A percentile compares a stretch with the other conserved stretches of the same genome.
Conservation (phyloP, 2,329 filamentous ascomycete species). For the Aspergillus costaricaensis region DNA sequence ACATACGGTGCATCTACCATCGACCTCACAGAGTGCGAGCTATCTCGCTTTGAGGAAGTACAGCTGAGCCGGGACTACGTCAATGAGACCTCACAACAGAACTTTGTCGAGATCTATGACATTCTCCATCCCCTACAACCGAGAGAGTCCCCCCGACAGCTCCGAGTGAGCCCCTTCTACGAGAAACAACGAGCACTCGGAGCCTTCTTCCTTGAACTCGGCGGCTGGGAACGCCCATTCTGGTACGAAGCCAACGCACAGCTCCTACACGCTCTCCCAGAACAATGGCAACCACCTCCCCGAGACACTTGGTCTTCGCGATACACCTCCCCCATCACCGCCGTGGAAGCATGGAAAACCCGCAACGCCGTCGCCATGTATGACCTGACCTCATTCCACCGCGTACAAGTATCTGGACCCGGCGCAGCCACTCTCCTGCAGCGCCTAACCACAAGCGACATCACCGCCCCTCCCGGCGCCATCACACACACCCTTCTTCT, state of each 20-base stretch:
- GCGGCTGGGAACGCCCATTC: constrained; percentile 64
- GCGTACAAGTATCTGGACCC: constrained; percentile 60
- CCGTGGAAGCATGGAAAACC: constrained; percentile 66
- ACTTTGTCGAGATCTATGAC: constrained; percentile 66
- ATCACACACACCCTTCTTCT: constrained; percentile 62
- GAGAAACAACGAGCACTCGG: constrained; percentile 54
- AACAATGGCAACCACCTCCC: constrained; percentile 56
- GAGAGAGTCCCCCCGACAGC: constrained; percentile 57
- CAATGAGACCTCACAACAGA: constrained; percentile 60
- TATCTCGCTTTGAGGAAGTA: constrained; percentile 63
- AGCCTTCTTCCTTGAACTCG: constrained; percentile 58
- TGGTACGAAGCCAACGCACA: constrained; percentile 62
- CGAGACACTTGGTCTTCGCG: constrained; percentile 61
- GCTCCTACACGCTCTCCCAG: constrained; percentile 55
- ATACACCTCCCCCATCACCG: constrained; percentile 61
- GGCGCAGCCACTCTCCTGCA: constrained; percentile 59
- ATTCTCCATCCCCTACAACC: constrained; percentile 64
- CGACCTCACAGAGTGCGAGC: constrained; percentile 61
- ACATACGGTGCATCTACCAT: constrained; percentile 58
- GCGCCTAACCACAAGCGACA: constrained; percentile 41
- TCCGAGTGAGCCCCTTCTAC: constrained; percentile 62
- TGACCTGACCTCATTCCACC: constrained; percentile 62
- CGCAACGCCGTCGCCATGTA: constrained; percentile 64
- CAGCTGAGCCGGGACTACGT: constrained; percentile 60
- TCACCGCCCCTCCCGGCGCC: constrained; percentile 50